Base-by-base conservation (phyloP, 306 rosid genomes). In the Styphnolobium japonicum region DNA sequence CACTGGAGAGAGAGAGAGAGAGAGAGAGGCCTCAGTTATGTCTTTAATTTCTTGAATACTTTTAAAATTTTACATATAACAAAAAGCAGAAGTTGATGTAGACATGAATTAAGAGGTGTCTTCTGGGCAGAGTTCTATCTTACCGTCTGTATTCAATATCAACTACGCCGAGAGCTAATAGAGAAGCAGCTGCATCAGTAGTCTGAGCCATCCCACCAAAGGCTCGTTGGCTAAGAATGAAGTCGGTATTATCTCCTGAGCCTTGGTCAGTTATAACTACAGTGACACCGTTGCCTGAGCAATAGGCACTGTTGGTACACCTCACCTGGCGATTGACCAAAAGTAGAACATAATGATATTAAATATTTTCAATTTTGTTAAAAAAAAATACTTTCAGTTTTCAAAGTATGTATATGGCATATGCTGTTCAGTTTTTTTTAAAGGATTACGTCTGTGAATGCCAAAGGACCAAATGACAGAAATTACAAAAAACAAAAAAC, bases 241-340 rank as follows among this genome's bases (percentile, higher is more conserved):
- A 94, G 49, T 92, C 97, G 0, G 98, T 92, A 75, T 71, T 64
- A 51, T 33, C 63, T 14, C 97, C 66, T 15, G 95, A 88, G 29
- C 97, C 98, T 63, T 87, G 90, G 73, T 95, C 97, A 0, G 98
- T 94, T 85, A 91, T 82, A 69, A 91, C 97, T 11, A 91, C 80
- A 0, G 87, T 89, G 25, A 79, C 92, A 71, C 98, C 97, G 0
- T 92, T 85, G 76, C 83, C 89, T 22, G 91, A 74, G 87, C 98
- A 94, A 66, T 74, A 91, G 29, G 21, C 89, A 68, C 85, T 82
- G 79, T 86, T 87, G 74, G 53, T 85, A 82, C 98, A 94, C 78
- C 88, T 92, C 81, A 91, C 93, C 98, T 94, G 49, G 43, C 6
- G 18, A 79, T 11, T 8, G 10, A 71, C 45, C 46, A 23, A 77